Evolutionary conservation across 495 filamentous ascomycete species (phyloP), one percentile per base, ranked within the genome.

Genomic region (Neurospora hispaniola): DNA sequence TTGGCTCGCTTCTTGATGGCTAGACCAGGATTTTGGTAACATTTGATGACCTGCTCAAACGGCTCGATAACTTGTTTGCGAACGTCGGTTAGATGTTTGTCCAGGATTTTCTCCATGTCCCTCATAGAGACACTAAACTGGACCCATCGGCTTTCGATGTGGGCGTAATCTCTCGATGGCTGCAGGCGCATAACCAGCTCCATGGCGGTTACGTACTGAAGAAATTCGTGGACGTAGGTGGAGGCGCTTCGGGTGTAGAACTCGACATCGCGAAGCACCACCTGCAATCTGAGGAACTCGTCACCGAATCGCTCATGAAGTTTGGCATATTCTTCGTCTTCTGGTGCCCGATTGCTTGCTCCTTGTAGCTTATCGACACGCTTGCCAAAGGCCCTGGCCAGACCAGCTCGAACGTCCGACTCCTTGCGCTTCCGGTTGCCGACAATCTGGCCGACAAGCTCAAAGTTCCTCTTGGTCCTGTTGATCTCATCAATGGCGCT

Each of bases 1-100:
- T 98, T 98, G 71, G 93, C 90, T 12, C 96, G 90, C 81, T 98
- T 97, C 75, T 91, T 90, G 89, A 98, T 97, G 6, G 96, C 88
- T 69, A 91, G 89, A 46, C 92, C 90, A 3, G 95, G 93, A 9
- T 91, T 91, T 70, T 91, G 89, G 75, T 97, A 91, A 11, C 94
- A 86, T 77, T 90, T 89, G 72, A 97, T 89, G 42, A 97, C 83
- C 38, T 89, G 88, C 76, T 92, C 88, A 82, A 98, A 93, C 3
- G 96, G 96, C 71, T 95, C 90, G 70, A 97, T 93, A 69, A 96
- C 91, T 75, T 91, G 89, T 80, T 91, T 93, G 16, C 89, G 87
- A 35, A 98, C 90, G 77, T 89, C 85, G 10, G 87, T 84, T 82
- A 96, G 91, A 87, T 99, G 96, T 77, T 95, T 93, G 43, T 92